phyloP scores from a whole-genome alignment of 2,329 filamentous ascomycete species.

The Nannizzia gypsea region DNA sequence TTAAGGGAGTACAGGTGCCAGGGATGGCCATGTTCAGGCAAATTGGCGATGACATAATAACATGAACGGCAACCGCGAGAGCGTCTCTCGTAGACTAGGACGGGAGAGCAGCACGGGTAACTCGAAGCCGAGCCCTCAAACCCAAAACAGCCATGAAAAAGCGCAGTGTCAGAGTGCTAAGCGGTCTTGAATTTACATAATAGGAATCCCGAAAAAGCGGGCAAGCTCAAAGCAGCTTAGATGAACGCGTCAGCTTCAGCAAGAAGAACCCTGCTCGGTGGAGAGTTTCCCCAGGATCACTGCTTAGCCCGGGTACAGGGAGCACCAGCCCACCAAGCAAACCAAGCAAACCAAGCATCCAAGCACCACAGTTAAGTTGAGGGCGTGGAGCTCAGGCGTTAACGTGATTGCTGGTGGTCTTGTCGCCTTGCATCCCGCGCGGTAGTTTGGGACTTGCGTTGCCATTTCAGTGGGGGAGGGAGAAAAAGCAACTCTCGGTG shows the following conservation, averaged over 20 bases:
- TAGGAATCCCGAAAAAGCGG: constrained; percentile 5
- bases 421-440: constrained; percentile 1
- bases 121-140: background rate
- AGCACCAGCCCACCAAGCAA: background rate
- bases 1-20: too few relatives aligned
- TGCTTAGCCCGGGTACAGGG: background rate
- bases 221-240: constrained; percentile 5
- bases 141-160: constrained; percentile 2
- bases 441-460: constrained; percentile 2
- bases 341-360: background rate
- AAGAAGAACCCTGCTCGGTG: constrained; percentile 1
- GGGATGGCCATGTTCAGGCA: background rate
- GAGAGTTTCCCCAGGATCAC: constrained; percentile 3
- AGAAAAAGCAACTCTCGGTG: background rate
- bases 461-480: background rate
- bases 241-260: constrained; percentile 11
- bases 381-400: constrained; percentile 3
- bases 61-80: background rate
- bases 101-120: constrained; percentile 4
- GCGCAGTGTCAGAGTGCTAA: background rate
- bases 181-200: background rate
- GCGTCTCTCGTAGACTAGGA: background rate
- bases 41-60: background rate
- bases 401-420: background rate
- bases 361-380: background rate